A percentile compares a stretch with the other conserved stretches of the same genome.
Conservation (phyloP, 2,329 filamentous ascomycete genomes). For the Talaromyces sp. region DNA sequence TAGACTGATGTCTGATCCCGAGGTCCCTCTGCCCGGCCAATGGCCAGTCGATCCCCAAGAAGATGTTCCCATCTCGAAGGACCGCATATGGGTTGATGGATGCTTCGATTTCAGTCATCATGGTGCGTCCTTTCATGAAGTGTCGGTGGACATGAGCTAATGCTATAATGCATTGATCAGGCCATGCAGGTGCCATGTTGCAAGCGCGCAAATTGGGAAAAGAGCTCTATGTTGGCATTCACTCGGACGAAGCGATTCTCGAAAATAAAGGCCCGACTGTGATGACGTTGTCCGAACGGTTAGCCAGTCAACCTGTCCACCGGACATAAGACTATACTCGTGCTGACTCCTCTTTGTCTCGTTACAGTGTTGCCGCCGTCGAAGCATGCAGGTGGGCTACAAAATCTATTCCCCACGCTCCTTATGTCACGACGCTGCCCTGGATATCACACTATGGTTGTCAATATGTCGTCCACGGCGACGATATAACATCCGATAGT, state of each 20-base stretch:
- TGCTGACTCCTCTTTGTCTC: not conserved
- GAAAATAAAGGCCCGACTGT: conserved; percentile 98
- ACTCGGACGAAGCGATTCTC: conserved; percentile 92
- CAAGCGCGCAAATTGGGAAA: conserved; percentile 88
- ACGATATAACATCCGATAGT: conserved; percentile 94
- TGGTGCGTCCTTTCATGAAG: conserved; percentile 51
- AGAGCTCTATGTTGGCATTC: conserved; percentile 86
- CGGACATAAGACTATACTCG: not conserved
- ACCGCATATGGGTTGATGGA: conserved; percentile 94
- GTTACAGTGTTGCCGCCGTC: conserved; percentile 71
- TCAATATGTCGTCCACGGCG: conserved; percentile 91
- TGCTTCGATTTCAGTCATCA: conserved; percentile 99
- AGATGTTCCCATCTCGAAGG: conserved; percentile 56
- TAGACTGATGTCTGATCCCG: conserved; percentile 20
- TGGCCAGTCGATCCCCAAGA: conserved; percentile 66
- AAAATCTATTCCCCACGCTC: conserved; percentile 74
- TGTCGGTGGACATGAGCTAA: conserved; percentile 11
- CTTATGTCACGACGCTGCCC: conserved; percentile 88
- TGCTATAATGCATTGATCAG: conserved; percentile 42
- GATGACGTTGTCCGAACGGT: conserved; percentile 89
- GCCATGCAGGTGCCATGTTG: conserved; percentile 94
- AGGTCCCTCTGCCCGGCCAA: conserved; percentile 52
- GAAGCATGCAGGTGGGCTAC: conserved; percentile 96
- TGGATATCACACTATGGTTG: conserved; percentile 97
- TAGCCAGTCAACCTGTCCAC: conserved; percentile 22